Percentiles rank a stretch among this genome's conserved stretches.
Conservation (phyloP, 202 grass and related monocot genomes). For the Schoenoplectus triqueter region DNA sequence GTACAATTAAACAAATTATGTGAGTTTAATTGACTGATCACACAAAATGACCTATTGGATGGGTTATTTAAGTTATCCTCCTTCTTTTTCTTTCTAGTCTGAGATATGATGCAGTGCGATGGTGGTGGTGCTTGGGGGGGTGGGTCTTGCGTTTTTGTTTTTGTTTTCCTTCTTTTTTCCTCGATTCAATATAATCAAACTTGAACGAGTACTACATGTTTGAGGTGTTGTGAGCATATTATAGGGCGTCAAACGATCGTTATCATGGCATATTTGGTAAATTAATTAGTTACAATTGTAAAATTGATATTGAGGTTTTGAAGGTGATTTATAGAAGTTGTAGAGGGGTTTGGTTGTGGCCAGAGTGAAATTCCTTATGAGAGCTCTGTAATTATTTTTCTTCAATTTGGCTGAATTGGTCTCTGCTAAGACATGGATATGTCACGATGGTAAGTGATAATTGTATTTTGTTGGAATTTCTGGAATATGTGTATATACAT, state of each 20-base stretch:
- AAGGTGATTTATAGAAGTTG: slow-evolving; percentile 15
- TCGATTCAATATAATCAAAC: slow-evolving; percentile 6
- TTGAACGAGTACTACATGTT: slow-evolving; percentile 25
- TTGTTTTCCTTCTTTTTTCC: neutral
- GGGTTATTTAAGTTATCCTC: slow-evolving; percentile 33
- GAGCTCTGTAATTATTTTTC: slow-evolving; percentile 30
- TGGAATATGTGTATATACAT: neutral
- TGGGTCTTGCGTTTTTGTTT: slow-evolving; percentile 19
- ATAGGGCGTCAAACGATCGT: slow-evolving; percentile 16
- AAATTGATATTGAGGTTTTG: slow-evolving; percentile 23
- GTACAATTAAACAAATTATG: slow-evolving; percentile 7
- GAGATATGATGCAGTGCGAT: neutral
- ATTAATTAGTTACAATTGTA: slow-evolving; percentile 9
- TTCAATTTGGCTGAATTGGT: slow-evolving; percentile 21
- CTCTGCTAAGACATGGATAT: neutral
- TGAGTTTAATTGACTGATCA: slow-evolving; percentile 34
- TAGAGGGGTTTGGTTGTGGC: neutral
- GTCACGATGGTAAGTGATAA: neutral
- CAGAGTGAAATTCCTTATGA: slow-evolving; percentile 18
- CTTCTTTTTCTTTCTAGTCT: neutral
- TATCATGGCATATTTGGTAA: slow-evolving; percentile 21
- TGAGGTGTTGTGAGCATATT: slow-evolving; percentile 27
- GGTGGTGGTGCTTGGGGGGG: neutral
- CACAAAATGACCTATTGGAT: slow-evolving; percentile 44
- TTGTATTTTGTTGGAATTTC: slow-evolving; percentile 1